These are phyloP conservation scores for Phaeosphaeriaceae sp. DNA, from an alignment of 2,329 filamentous ascomycete genomes.

Conservation along the genomic window DNA sequence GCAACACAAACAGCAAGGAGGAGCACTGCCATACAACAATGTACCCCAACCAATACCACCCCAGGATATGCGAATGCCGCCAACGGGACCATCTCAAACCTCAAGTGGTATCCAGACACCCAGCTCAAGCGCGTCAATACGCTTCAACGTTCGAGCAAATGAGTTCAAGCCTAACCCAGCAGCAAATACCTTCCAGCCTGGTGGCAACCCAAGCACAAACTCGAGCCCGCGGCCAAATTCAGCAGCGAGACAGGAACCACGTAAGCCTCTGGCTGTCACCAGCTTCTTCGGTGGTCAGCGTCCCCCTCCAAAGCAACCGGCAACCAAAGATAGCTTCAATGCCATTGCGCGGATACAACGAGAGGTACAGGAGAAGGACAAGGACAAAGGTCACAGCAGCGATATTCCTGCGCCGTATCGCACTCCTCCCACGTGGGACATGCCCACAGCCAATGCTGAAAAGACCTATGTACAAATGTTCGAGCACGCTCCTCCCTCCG, in stretches of 20 bases:
- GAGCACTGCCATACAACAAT: constrained; percentile 52
- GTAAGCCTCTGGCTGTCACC: constrained; percentile 46
- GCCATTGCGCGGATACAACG: constrained; percentile 75
- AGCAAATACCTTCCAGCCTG: constrained; percentile 82
- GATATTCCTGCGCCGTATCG: constrained; percentile 86
- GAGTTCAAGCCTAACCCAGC: constrained; percentile 89
- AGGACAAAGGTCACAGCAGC: constrained; percentile 68
- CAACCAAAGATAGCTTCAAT: constrained; percentile 65
- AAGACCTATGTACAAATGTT: constrained; percentile 83
- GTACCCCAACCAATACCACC: constrained; percentile 64
- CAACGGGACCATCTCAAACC: constrained; percentile 70
- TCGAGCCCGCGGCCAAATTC: constrained; percentile 73
- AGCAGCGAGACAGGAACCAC: constrained; percentile 39
- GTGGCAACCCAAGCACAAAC: constrained; percentile 63
- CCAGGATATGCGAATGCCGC: constrained; percentile 73
- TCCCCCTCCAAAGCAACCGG: constrained; percentile 61
- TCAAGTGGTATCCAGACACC: constrained; percentile 61
- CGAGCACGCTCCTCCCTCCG: constrained; percentile 66
- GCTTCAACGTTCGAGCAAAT: constrained; percentile 67
- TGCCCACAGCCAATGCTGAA: constrained; percentile 72
- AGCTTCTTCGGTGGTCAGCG: constrained; percentile 74
- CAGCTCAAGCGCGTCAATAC: constrained; percentile 59
- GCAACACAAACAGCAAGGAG: constrained; percentile 57
- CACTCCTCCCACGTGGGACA: constrained; percentile 85
- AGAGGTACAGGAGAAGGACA: constrained; percentile 57